Evolutionary conservation across 768 basidiomycete species (phyloP), one percentile per base, ranked within the genome.

Genomic region (Boletus sensibilis): DNA sequence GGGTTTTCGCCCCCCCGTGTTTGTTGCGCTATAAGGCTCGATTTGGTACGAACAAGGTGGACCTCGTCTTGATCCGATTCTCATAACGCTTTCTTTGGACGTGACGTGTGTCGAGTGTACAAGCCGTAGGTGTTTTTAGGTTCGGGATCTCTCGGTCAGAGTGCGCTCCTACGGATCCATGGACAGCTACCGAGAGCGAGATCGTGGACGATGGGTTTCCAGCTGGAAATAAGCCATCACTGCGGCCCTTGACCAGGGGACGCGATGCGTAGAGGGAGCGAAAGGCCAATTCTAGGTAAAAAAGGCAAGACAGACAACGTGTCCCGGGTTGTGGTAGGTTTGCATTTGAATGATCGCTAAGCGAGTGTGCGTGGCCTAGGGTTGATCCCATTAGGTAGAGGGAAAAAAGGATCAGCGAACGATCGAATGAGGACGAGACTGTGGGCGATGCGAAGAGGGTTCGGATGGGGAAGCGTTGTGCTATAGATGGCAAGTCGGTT

Each of bases 291-390:
- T 21, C 11, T 2, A 21, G 40, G 20, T n/a, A 29, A 37, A 14
- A 43, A 48, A 21, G 62, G 39, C 40, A 23, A 41, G 23, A 27
- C 39, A 40, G 43, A 34, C 47, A 63, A 64, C 58, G 63, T 64
- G 63, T 64, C 10, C 18, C 21, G 5, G 35, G 29, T 52, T 20
- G 18, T 23, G 62, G 42, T 52, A 42, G 56, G 43, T 51, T 55
- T 53, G 8, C 40, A 52, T 47, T 62, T 45, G 49, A 48, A 55
- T 52, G 41, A 29, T 61, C 34, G 42, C 46, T 39, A 55, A 55
- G 50, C 50, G 25, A 9, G 16, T 10, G 41, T 33, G 49, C 27
- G 50, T 52, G 29, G 16, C 10, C 11, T 43, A 49, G 44, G 61
- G 52, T 29, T 46, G 48, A 34, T 45, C 20, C 11, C 25, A 4